Evolutionary conservation across 2,329 filamentous ascomycete species (phyloP).

Genomic region (Colletotrichum lini): DNA sequence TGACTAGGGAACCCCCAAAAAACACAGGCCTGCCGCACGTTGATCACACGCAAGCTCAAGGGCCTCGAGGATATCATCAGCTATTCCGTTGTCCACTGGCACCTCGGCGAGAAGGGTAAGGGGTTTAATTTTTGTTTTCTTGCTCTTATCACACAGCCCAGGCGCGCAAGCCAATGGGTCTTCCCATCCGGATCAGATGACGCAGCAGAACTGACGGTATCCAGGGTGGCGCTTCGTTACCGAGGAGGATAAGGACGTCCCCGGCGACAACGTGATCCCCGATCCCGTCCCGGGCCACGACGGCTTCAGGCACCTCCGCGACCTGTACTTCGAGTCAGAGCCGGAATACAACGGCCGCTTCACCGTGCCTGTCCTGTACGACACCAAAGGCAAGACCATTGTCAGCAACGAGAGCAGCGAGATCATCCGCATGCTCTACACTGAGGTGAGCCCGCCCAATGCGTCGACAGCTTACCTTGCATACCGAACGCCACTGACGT

Average conservation of each 20-base stretch:
- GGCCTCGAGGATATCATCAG: conserved; percentile 89
- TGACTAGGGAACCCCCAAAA: not conserved
- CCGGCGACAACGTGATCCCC: conserved; percentile 75
- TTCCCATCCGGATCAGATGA: not conserved
- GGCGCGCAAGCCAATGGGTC: not conserved
- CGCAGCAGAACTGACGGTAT: not conserved
- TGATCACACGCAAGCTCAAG: conserved; percentile 92
- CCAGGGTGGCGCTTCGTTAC: conserved; percentile 88
- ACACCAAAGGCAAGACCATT: conserved; percentile 81
- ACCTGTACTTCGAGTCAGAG: conserved; percentile 85
- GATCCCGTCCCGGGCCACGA: conserved; percentile 80
- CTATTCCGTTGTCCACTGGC: conserved; percentile 91
- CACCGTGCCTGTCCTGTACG: conserved; percentile 90
- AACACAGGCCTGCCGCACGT: conserved; percentile 78
- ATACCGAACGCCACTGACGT: not conserved
- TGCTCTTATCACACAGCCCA: not conserved
- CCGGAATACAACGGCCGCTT: conserved; percentile 83
- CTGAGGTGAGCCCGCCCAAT: conserved; percentile 56
- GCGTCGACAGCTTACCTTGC: not conserved
- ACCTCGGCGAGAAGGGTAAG: conserved; percentile 75
- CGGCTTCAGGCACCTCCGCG: conserved; percentile 76
- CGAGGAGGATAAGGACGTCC: conserved; percentile 64
- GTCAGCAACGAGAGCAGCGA: conserved; percentile 95
- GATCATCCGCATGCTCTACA: conserved; percentile 91
- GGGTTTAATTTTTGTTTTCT: conserved; percentile 9